Base-by-base conservation (phyloP, 371 early-diverging fungal genomes). In the Saksenaea oblongispora region DNA sequence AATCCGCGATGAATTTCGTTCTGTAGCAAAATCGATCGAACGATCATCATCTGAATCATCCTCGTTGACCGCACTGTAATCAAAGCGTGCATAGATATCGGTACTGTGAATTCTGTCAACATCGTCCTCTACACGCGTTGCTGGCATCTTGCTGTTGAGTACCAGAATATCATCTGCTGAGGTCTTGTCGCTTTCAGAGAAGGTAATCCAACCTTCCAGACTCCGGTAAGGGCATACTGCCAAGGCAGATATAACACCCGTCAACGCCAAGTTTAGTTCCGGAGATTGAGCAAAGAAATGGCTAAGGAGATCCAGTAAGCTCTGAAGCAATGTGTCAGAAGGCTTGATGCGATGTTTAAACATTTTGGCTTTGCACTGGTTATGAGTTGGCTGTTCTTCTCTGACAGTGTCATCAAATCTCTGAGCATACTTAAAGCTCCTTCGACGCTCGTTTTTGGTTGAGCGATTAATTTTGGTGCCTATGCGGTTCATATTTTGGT, bases 201-300 rank as follows among this genome's bases (percentile, higher is more conserved):
- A 92, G n/a, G 89, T 74, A 8, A 92, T 79, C 93, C 91, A 92
- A 3, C 90, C 88, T 61, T 91, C 92, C 41, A 92, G 71, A 27
- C 90, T 89, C 10, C 92, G 84, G 57, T 84, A 85, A 1, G 91
- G 91, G 59, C 93, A 94, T 3, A 87, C 73, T 1, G 90, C 91
- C 56, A 98, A 75, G 5, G 92, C 91, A 0, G 93, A 85, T 18
- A 98, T 74, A 14, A 94, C 93, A 17, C 94, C 95, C 0, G 96
- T 95, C 41, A 98, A 72, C 0, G 94, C 94, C 66, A 98, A 66
- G 71, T 98, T 98, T 62, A 95, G 85, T 47, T 92, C 91, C 27
- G 90, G 87, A 13, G 95, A 89, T 66, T 96, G 95, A 0, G 88
- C 86, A 74, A 95, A 96, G 62, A 94, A 95, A 56, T 87, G 88